Conservation (phyloP, 2,329 filamentous ascomycete genomes). For the Fusarium odoratissimum region DNA sequence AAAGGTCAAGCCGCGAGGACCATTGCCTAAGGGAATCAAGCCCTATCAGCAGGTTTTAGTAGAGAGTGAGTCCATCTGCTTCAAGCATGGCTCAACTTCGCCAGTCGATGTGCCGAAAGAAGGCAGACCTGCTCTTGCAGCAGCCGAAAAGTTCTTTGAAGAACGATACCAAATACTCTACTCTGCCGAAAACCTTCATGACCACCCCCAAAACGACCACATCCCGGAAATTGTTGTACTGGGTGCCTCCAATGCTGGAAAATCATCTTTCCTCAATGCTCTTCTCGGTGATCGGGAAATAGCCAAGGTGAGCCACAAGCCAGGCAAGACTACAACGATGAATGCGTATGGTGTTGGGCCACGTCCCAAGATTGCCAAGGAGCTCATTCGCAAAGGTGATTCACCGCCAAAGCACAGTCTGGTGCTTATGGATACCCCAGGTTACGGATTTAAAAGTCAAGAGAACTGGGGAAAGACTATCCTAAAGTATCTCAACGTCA, state of each 20-base stretch:
- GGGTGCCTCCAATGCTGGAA: slow-evolving; percentile 89
- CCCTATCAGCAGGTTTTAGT: slow-evolving; percentile 33
- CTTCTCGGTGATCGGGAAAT: slow-evolving; percentile 66
- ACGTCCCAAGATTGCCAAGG: slow-evolving; percentile 45
- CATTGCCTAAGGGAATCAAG: slow-evolving; percentile 33
- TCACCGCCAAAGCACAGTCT: slow-evolving; percentile 59
- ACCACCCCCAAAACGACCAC: slow-evolving; percentile 63
- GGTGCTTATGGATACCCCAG: slow-evolving; percentile 63
- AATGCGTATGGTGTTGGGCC: slow-evolving; percentile 68
- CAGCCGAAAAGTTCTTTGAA: slow-evolving; percentile 50
- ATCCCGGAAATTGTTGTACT: slow-evolving; percentile 78
- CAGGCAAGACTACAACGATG: slow-evolving; percentile 66
- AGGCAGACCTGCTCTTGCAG: slow-evolving; percentile 42
- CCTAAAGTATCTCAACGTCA: slow-evolving; percentile 60
- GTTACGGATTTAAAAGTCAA: slow-evolving; percentile 61
- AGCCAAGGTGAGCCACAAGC: slow-evolving; percentile 62
- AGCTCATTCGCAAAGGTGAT: slow-evolving; percentile 50
- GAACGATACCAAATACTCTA: slow-evolving; percentile 58
- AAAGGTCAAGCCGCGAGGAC: slow-evolving; percentile 9
- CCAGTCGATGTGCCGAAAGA: slow-evolving; percentile 31
- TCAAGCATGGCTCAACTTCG: slow-evolving; percentile 13
- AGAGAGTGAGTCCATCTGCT: slow-evolving; percentile 40
- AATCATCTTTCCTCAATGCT: slow-evolving; percentile 88
- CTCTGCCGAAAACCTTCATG: slow-evolving; percentile 60
- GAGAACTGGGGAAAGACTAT: slow-evolving; percentile 65